These are phyloP conservation scores for Suhomyces emberorum DNA, from an alignment of 805 yeast species.

Conservation along the genomic window DNA sequence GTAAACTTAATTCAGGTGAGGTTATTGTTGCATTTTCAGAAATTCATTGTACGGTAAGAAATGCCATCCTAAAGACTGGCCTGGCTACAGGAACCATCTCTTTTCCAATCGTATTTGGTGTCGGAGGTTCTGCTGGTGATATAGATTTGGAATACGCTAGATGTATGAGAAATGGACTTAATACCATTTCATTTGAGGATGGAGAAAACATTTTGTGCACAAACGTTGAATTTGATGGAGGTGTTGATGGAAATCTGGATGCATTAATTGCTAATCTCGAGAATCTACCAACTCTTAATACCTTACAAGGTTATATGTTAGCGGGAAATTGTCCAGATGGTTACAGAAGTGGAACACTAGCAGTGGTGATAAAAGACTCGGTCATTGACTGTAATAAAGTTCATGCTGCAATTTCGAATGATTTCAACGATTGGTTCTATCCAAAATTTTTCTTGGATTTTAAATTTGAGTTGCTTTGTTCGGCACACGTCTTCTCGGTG, in stretches of 20 bases:
- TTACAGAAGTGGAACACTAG: slow-evolving; percentile 19
- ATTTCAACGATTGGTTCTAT: slow-evolving; percentile 19
- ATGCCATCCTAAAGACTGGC: neutral
- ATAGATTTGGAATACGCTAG: slow-evolving; percentile 17
- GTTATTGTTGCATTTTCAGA: slow-evolving; percentile 6
- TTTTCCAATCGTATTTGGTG: slow-evolving; percentile 23
- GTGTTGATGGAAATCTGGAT: neutral
- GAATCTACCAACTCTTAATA: slow-evolving; percentile 11
- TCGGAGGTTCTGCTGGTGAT: slow-evolving; percentile 6
- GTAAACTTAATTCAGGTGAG: slow-evolving; percentile 14
- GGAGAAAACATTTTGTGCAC: slow-evolving; percentile 10
- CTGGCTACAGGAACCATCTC: slow-evolving; percentile 6
- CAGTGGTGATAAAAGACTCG: slow-evolving; percentile 11
- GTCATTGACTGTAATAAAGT: slow-evolving; percentile 19
- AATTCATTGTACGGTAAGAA: slow-evolving; percentile 10
- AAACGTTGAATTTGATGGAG: slow-evolving; percentile 4
- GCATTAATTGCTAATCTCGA: slow-evolving; percentile 2
- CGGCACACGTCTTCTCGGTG: slow-evolving; percentile 1
- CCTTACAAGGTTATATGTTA: slow-evolving; percentile 7
- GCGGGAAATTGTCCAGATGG: slow-evolving; percentile 20
- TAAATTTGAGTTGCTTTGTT: slow-evolving; percentile 14
- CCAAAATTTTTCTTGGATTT: slow-evolving; percentile 15
- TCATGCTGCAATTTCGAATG: slow-evolving; percentile 18
- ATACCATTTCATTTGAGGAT: slow-evolving; percentile 16
- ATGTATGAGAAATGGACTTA: slow-evolving; percentile 17